These are phyloP conservation scores for Trichosporon sp. DNA, from an alignment of 1,284 basidiomycete species.

Conservation along the genomic window DNA sequence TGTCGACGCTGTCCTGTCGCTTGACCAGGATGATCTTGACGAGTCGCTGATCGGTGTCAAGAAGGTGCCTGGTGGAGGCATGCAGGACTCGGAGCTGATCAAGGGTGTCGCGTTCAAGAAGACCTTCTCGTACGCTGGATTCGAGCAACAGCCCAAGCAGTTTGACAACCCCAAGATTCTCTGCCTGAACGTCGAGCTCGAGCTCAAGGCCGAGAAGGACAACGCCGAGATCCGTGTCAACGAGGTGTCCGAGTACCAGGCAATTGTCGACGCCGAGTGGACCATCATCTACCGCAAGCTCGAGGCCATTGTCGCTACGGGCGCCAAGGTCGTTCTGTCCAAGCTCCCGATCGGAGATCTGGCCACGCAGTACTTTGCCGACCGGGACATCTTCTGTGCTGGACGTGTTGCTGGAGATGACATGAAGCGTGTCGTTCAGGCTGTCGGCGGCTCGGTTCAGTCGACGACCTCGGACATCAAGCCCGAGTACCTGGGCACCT, in stretches of 20 bases:
- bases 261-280: slow-evolving; percentile 99
- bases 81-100: slow-evolving; percentile 89
- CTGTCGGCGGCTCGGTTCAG: slow-evolving; percentile 90
- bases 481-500: slow-evolving; percentile 84
- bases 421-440: slow-evolving; percentile 89
- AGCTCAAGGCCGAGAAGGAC: slow-evolving; percentile 99
- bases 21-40: slow-evolving; percentile 91
- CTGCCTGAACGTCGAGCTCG: slow-evolving; percentile 95
- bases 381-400: slow-evolving; percentile 98
- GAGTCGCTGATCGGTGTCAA: slow-evolving; percentile 97
- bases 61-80: slow-evolving; percentile 97
- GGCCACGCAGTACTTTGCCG: slow-evolving; percentile 99
- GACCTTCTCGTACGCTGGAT: slow-evolving; percentile 98
- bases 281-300: slow-evolving; percentile 98
- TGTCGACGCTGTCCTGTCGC: slow-evolving; percentile 86
- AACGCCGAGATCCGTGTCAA: slow-evolving; percentile 98
- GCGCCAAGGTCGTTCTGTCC: slow-evolving; percentile 94
- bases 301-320: slow-evolving; percentile 91
- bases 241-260: slow-evolving; percentile 94
- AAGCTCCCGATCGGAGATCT: slow-evolving; percentile 98
- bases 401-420: slow-evolving; percentile 89
- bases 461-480: slow-evolving; percentile 91
- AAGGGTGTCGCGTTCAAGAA: slow-evolving; percentile 97
- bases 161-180: slow-evolving; percentile 86
- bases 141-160: slow-evolving; percentile 96